These are phyloP conservation scores for Nakaseomyces glabratus DNA, from an alignment of 1,139 yeast species.

Conservation along the genomic window DNA sequence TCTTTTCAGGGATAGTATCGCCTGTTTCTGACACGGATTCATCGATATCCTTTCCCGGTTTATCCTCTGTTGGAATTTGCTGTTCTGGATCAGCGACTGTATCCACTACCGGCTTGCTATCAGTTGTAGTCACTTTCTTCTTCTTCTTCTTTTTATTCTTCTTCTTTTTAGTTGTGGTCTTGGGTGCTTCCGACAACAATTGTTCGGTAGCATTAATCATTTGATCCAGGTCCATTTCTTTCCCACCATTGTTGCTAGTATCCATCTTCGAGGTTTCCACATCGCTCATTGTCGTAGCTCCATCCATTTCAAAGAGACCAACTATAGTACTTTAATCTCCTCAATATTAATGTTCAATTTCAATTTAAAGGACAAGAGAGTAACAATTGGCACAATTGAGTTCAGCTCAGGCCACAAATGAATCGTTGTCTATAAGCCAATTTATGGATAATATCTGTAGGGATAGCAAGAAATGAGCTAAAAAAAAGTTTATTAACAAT, in stretches of 20 bases:
- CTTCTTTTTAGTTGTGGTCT: constrained; percentile 2
- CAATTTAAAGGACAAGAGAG: background rate
- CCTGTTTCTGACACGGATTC: background rate
- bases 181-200: background rate
- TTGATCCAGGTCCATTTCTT: constrained; percentile 10
- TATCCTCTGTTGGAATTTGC: constrained; percentile 8
- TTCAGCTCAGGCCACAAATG: background rate
- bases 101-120: background rate
- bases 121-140: constrained; percentile 4
- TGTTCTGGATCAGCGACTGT: constrained; percentile 8
- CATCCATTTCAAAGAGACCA: too few species aligned
- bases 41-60: constrained; percentile 10
- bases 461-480: too few species aligned
- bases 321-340: constrained; percentile 9
- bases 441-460: background rate
- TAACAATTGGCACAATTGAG: background rate
- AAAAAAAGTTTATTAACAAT: too few species aligned
- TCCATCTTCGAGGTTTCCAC: background rate
- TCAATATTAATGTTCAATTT: constrained; percentile 12
- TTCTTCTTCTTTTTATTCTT: constrained; percentile 5
- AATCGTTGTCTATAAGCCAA: background rate
- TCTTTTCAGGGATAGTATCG: background rate
- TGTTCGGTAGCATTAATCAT: constrained; percentile 12
- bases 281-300: background rate
- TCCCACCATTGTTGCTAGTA: background rate